Evolutionary conservation across 192 early-diverging fungal species (phyloP), one percentile per base, ranked within the genome.

Genomic region (Gonapodya prolifera): DNA sequence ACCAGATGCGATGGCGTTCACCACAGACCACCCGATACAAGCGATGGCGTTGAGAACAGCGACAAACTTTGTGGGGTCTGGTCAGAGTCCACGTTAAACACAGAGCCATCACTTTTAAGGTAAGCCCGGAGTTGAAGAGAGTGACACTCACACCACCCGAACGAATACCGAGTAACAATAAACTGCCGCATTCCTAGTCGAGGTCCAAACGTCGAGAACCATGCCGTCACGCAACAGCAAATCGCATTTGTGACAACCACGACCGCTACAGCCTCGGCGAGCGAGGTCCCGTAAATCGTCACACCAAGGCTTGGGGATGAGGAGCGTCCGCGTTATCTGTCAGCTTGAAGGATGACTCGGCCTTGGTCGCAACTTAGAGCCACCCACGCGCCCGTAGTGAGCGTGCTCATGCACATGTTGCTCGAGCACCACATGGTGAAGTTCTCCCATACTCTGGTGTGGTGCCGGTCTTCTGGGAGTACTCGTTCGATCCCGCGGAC

Each of bases 131-230:
- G 8, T 61, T 8, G 45, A 23, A 8, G 23, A 23, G 8, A 8
- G 8, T 23, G 8, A 23, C 8, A 61, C 45, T 61, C 45, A 61
- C 33, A 81, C 73, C 36, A 83, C 30, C 82, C 82, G 75, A 81
- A 83, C 18, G 81, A 80, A 76, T 79, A 83, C 2, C 82, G 81
- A 2, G 82, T 35, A 35, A 81, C 74, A 34, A 83, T 78, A 80
- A 83, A 82, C 45, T 83, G 82, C 0, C 82, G 28, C 34, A 83
- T 70, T 61, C 82, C 82, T 29, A 78, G 69, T 61, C 77, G 70
- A 45, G 82, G 82, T 0, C 82, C 82, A 34, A 83, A 76, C 0
- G 82, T 83, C 17, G 82, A 82, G 2, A 83, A 30, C 0, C 78
- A 80, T 31, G 78, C 73, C 35, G 76, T 80, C 23, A 78, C 71